Base-by-base conservation (phyloP, 1,284 basidiomycete species). In the Apiotrichum veenhuisii region DNA sequence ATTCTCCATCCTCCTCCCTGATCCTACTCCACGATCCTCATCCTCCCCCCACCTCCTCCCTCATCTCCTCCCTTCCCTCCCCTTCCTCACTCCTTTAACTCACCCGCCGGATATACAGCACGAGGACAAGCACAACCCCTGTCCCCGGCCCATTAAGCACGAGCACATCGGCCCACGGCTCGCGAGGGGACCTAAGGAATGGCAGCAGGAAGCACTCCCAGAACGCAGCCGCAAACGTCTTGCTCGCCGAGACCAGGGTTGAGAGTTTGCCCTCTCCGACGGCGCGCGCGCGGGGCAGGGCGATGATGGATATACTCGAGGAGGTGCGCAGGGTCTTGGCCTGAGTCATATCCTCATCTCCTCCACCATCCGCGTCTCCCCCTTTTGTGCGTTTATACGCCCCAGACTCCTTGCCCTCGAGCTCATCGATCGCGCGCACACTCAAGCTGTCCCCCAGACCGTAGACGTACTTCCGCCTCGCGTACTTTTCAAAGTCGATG, bases 71-170 rank as follows among this genome's bases (percentile, higher is more conserved):
- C 25, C 20, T 41, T 2, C 15, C 2, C n/a, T n/a, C 26, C 3
- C 5, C 22, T 2, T 9, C 4, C 10, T 36, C 15, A 3, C 26
- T 11, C 12, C 15, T 46, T 20, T 18, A 12, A 64, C 87, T 68
- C 67, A 93, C 95, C 72, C 85, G 83, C 59, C 88, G 86, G 26
- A 91, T 64, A 69, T 87, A 88, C 15, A 85, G 81, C 0, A 89
- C 85, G 8, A 83, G 59, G 52, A 87, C 90, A 18, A 98, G 81
- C 2, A 88, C 81, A 34, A 95, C 85, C 70, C 91, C 95, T 3
- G 95, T 98, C 11, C 94, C 96, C 0, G 96, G 96, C 8, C 96
- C 96, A 74, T 98, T 98, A 43, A 98, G 76, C 52, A 99, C 76
- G 26, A 98, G 78, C 25, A 92, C 79, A 59, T 97, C 91, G 15